Conservation (phyloP, 2,329 filamentous ascomycete genomes). For the Grosmannia penicillata region DNA sequence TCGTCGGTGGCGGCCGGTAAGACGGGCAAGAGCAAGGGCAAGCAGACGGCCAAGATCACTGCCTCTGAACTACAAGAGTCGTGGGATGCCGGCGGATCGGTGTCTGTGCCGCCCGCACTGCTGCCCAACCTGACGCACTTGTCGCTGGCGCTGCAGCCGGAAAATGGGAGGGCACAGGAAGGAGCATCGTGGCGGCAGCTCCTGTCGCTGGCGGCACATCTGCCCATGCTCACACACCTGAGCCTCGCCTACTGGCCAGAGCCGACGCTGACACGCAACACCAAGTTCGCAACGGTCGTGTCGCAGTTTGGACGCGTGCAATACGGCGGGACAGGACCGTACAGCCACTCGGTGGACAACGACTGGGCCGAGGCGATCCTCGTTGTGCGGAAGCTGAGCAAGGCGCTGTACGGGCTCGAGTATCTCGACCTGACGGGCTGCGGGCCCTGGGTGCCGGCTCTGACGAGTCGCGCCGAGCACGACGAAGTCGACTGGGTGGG, state of each 20-base stretch:
- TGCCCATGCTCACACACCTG: conserved; percentile 42
- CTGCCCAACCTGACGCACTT: conserved; percentile 46
- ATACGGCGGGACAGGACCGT: conserved; percentile 39
- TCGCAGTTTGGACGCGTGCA: conserved; percentile 26
- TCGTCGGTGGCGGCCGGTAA: background rate
- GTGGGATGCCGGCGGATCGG: conserved; percentile 28
- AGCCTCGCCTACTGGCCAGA: conserved; percentile 48
- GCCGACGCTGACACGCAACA: conserved; percentile 40
- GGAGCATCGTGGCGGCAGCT: conserved; percentile 43
- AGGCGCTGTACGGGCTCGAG: conserved; percentile 40
- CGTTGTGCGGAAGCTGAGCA: conserved; percentile 38
- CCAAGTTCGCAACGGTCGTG: conserved; percentile 30
- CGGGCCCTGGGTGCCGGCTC: conserved; percentile 34
- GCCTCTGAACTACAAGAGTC: conserved; percentile 27
- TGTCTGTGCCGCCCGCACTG: conserved; percentile 21
- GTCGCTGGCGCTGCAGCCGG: conserved; percentile 36
- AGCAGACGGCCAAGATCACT: background rate
- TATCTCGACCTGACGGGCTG: conserved; percentile 49
- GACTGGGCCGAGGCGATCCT: conserved; percentile 46
- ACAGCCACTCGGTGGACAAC: conserved; percentile 41
- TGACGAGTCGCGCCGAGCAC: conserved; percentile 25
- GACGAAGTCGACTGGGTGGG: conserved; percentile 37
- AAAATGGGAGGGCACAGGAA: conserved; percentile 1
- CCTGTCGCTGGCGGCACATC: conserved; percentile 34
- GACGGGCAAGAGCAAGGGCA: conserved; percentile 5